These are phyloP conservation scores for Fragaria vesca DNA, from an alignment of 306 rosid species.

Conservation along the genomic window DNA sequence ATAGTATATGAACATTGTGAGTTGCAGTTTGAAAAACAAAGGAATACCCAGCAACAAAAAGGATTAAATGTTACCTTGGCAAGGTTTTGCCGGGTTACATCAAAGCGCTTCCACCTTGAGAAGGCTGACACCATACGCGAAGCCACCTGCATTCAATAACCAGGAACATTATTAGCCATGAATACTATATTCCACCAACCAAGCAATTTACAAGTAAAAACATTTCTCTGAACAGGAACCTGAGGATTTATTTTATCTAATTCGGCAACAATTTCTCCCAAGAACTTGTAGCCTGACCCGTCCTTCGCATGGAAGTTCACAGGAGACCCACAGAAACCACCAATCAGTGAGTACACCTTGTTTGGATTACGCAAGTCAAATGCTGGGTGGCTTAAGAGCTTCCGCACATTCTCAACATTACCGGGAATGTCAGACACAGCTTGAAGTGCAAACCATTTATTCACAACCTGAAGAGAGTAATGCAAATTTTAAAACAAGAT, in stretches of 20 bases:
- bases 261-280: conserved; percentile 80
- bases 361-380: conserved; percentile 94
- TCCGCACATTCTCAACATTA: conserved; percentile 75
- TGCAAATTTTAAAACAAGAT: neutral
- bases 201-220: neutral
- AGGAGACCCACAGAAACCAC: conserved; percentile 85
- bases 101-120: conserved; percentile 94
- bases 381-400: conserved; percentile 74
- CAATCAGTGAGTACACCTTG: conserved; percentile 94
- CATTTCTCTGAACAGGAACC: conserved; percentile 37
- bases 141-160: conserved; percentile 60
- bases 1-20: neutral
- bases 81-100: conserved; percentile 72
- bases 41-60: neutral
- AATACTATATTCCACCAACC: conserved; percentile 6
- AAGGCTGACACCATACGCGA: conserved; percentile 98
- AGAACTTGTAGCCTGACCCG: conserved; percentile 86
- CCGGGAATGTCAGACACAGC: conserved; percentile 81
- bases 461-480: conserved; percentile 65
- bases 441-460: conserved; percentile 98
- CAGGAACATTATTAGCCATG: neutral
- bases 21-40: neutral
- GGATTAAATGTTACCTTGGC: conserved; percentile 54
- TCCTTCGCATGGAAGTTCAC: conserved; percentile 94
- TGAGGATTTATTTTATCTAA: conserved; percentile 92